Evolutionary conservation across 2,329 filamentous ascomycete genomes (phyloP).

Genomic region (Leptographium wingfieldii): DNA sequence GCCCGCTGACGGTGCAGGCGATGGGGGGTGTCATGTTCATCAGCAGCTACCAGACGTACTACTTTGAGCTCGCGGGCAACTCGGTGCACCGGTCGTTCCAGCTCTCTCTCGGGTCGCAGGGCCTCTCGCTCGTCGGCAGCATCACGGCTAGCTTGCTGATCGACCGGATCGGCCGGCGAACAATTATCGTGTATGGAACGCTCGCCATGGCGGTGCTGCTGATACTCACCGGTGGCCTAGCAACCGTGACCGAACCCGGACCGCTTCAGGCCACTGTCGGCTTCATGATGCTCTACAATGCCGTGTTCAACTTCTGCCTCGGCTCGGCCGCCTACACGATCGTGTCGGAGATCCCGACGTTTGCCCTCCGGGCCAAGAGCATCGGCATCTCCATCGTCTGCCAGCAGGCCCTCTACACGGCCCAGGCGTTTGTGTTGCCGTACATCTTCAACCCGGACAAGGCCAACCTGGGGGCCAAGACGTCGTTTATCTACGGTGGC

Average conservation of each 20-base stretch:
- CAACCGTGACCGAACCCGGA: conserved; percentile 10
- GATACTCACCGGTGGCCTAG: conserved; percentile 25
- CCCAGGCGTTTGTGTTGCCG: conserved; percentile 12
- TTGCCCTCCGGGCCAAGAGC: conserved; percentile 26
- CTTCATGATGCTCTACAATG: conserved; percentile 26
- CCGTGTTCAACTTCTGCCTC: conserved; percentile 27
- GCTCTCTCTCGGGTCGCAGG: conserved; percentile 23
- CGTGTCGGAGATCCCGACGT: conserved; percentile 25
- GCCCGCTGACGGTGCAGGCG: conserved; percentile 16
- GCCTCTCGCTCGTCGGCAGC: conserved; percentile 25
- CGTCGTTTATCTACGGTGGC: conserved; percentile 24
- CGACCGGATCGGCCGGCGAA: conserved; percentile 23
- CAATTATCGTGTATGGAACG: conserved; percentile 23
- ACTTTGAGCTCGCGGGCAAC: conserved; percentile 28
- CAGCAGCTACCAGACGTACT: conserved; percentile 28
- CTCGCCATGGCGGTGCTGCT: conserved; percentile 25
- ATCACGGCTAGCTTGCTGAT: conserved; percentile 26
- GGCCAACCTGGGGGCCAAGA: conserved; percentile 22
- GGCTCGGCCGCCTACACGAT: conserved; percentile 26
- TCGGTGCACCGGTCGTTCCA: conserved; percentile 17
- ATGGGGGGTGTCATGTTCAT: conserved; percentile 22
- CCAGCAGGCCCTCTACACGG: conserved; percentile 16
- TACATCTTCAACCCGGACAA: conserved; percentile 14
- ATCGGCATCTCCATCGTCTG: conserved; percentile 24
- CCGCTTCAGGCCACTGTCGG: conserved; percentile 18